Conservation (phyloP, 768 basidiomycete species). For the Mycena metata region DNA sequence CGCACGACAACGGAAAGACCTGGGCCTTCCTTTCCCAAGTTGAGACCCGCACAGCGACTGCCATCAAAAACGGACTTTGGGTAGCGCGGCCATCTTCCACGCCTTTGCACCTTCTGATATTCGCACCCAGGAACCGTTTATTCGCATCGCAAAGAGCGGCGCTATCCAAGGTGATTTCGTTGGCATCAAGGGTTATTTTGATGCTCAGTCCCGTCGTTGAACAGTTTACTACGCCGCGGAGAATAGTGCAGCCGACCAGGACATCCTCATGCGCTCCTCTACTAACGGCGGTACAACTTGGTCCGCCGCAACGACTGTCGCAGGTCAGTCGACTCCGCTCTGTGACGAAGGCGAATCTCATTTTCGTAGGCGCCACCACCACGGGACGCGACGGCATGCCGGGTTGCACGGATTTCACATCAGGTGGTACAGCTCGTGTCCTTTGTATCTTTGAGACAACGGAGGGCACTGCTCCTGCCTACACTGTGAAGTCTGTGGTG, state of each 20-base stretch:
- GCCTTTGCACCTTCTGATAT: background rate
- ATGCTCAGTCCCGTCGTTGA: background rate
- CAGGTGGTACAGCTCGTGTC: conserved; percentile 23
- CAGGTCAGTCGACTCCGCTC: conserved; percentile 17
- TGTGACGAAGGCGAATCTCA: background rate
- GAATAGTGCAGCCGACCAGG: conserved; percentile 40
- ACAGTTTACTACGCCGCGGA: conserved; percentile 41
- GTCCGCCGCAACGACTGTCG: conserved; percentile 35
- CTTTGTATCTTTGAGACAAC: conserved; percentile 45
- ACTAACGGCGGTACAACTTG: conserved; percentile 40
- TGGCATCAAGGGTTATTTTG: background rate
- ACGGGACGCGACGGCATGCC: conserved; percentile 46
- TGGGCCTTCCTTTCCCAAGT: conserved; percentile 43
- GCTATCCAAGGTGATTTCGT: conserved; percentile 33
- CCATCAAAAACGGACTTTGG: conserved; percentile 41
- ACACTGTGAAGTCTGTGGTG: conserved; percentile 41
- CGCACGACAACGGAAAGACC: conserved; percentile 37
- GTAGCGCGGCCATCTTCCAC: conserved; percentile 4
- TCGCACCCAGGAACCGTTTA: conserved; percentile 40
- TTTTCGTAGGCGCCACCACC: conserved; percentile 32
- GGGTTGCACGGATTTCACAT: conserved; percentile 32
- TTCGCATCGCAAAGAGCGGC: conserved; percentile 35
- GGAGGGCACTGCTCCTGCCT: conserved; percentile 32
- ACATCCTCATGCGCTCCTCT: conserved; percentile 42
- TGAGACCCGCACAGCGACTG: conserved; percentile 31